Conservation (phyloP, 352 stramenopile species). For the Phytophthora colocasiae region DNA sequence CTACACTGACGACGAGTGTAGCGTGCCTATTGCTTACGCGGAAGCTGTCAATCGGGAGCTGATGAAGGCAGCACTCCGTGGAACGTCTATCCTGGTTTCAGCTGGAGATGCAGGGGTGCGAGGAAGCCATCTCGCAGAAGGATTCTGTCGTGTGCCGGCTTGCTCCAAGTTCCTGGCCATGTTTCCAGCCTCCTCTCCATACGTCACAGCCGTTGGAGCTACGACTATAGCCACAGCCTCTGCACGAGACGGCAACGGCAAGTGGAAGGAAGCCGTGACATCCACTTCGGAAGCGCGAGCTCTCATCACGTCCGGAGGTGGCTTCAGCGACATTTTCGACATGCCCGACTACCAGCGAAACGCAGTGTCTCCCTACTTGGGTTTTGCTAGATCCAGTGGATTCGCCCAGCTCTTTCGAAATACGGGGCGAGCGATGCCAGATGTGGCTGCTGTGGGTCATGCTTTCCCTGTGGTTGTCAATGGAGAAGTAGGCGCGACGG, state of each 20-base stretch:
- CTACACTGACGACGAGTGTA: constrained; percentile 87
- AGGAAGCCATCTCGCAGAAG: constrained; percentile 53
- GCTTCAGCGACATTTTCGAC: constrained; percentile 66
- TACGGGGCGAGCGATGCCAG: constrained; percentile 62
- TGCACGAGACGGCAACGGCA: constrained; percentile 21
- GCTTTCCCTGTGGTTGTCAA: constrained; percentile 71
- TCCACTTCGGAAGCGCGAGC: constrained; percentile 43
- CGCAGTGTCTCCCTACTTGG: constrained; percentile 49
- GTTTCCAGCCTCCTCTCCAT: constrained; percentile 81
- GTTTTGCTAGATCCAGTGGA: constrained; percentile 25
- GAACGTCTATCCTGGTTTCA: constrained; percentile 73
- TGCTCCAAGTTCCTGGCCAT: constrained; percentile 69
- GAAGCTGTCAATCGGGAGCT: constrained; percentile 73
- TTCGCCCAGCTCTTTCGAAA: constrained; percentile 47
- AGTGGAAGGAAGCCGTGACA: constrained; percentile 63
- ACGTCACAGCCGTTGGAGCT: constrained; percentile 69
- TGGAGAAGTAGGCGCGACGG: constrained; percentile 55
- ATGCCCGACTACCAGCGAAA: constrained; percentile 58
- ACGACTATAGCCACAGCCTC: constrained; percentile 46
- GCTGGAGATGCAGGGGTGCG: constrained; percentile 70
- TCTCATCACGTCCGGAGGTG: constrained; percentile 80
- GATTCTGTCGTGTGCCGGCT: constrained; percentile 47
- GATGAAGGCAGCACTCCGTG: constrained; percentile 74
- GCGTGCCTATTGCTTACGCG: constrained; percentile 59
- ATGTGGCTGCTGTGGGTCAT: constrained; percentile 71